phyloP scores from a whole-genome alignment of 306 rosid genomes.

The Albizia julibrissin region DNA sequence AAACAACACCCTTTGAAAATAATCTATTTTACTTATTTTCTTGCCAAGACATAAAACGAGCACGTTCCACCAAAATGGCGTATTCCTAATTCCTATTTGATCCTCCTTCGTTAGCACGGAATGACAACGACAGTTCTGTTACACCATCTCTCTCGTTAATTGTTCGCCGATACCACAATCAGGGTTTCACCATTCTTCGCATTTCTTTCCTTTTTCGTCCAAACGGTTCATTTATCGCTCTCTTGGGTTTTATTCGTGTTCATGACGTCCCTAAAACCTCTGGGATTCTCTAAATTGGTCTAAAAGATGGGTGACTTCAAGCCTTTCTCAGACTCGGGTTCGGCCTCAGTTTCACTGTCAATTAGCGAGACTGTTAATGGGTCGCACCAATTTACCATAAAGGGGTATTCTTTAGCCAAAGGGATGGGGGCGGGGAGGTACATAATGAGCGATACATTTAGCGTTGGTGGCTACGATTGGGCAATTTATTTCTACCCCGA shows the following conservation, averaged over 20 bases:
- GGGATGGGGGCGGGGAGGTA: slow-evolving; percentile 91
- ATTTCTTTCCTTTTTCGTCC: background rate
- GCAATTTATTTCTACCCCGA: slow-evolving; percentile 93
- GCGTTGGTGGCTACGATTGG: slow-evolving; percentile 93
- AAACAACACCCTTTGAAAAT: no score
- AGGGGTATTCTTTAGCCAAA: slow-evolving; percentile 85
- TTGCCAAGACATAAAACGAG: no score
- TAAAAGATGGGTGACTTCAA: slow-evolving; percentile 44
- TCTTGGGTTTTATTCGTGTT: slow-evolving; percentile 33
- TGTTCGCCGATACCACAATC: slow-evolving; percentile 21
- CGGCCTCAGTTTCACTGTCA: slow-evolving; percentile 51
- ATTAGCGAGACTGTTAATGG: slow-evolving; percentile 82
- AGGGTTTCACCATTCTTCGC: slow-evolving; percentile 27
- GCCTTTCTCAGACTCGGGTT: slow-evolving; percentile 29
- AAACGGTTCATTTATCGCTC: background rate
- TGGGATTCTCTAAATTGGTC: slow-evolving; percentile 29
- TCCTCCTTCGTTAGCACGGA: background rate
- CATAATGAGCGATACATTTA: slow-evolving; percentile 76
- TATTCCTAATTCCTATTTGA: background rate
- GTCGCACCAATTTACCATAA: slow-evolving; percentile 74
- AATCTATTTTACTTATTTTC: no score
- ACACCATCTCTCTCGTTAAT: background rate
- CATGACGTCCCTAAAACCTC: slow-evolving; percentile 29
- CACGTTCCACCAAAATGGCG: no score
- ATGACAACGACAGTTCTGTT: no score